Conservation (phyloP, 257 asterid genomes). For the Nicotiana noctiflora region DNA sequence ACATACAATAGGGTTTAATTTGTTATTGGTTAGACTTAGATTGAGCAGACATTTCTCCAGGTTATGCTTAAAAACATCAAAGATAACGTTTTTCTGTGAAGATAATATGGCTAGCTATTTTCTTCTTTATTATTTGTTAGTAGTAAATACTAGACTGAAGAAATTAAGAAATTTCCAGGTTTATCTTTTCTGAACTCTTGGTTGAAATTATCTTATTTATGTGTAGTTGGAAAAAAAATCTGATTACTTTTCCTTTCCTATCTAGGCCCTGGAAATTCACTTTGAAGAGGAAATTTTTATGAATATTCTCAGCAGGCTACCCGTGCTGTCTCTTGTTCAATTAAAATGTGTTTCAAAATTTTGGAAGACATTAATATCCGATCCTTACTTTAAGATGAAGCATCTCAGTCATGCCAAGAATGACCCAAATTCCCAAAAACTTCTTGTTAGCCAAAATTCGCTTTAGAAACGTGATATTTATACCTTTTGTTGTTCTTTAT, state of each 20-base stretch:
- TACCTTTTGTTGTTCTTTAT: neutral
- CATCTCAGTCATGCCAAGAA: constrained; percentile 13
- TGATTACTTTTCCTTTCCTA: neutral
- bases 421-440: neutral
- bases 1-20: neutral
- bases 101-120: neutral
- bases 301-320: constrained; percentile 10
- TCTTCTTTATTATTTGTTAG: neutral
- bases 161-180: neutral
- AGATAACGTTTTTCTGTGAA: neutral
- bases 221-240: neutral
- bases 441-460: neutral
- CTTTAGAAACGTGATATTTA: neutral
- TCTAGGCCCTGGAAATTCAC: neutral
- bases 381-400: neutral
- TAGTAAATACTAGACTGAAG: neutral
- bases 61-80: neutral
- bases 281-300: constrained; percentile 2
- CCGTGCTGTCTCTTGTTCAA: constrained; percentile 14
- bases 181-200: neutral
- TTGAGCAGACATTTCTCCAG: neutral
- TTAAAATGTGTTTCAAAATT: constrained; percentile 25
- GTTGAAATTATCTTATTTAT: neutral
- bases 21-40: neutral
- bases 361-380: constrained; percentile 17